phyloP scores from a whole-genome alignment of 2,329 filamentous ascomycete species.

The Myrmaecium sp. region DNA sequence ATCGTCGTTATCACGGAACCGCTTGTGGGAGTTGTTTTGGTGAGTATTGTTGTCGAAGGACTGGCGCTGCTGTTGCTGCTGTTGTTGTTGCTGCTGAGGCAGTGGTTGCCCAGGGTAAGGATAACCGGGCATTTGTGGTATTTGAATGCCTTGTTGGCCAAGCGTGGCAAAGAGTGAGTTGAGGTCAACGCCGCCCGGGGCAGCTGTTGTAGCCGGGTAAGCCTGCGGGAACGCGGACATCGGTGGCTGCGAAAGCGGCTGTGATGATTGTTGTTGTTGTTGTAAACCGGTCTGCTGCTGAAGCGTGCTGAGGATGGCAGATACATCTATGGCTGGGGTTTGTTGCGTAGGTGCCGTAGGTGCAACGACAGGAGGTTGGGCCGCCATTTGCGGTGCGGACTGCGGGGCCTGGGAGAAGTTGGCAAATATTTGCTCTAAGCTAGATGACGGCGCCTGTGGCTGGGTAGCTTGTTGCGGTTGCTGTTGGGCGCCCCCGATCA shows the following conservation, averaged over 20 bases:
- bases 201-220: too few relatives aligned
- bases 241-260: conserved; percentile 1
- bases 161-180: conserved; percentile 5
- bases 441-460: conserved; percentile 5
- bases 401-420: conserved; percentile 4
- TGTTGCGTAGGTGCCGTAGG: conserved; percentile 5
- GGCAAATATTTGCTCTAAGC: conserved; percentile 4
- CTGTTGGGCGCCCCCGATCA: conserved; percentile 4
- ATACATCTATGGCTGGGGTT: conserved; percentile 4
- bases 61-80: conserved; percentile 6
- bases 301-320: conserved; percentile 9
- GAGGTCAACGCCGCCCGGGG: too few relatives aligned
- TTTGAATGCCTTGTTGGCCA: conserved; percentile 2
- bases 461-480: conserved; percentile 6
- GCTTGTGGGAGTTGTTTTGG: conserved; percentile 17
- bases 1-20: conserved; percentile 15
- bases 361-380: conserved; percentile 6
- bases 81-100: conserved; percentile 5
- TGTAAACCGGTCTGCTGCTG: conserved; percentile 5
- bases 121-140: conserved; percentile 4
- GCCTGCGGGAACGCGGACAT: conserved; percentile 4
- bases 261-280: conserved; percentile 5
- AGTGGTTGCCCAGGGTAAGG: conserved; percentile 2
- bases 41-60: conserved; percentile 13
- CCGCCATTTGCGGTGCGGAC: conserved; percentile 4